Conservation (phyloP, 768 basidiomycete genomes). For the Stropharia rugosoannulata region DNA sequence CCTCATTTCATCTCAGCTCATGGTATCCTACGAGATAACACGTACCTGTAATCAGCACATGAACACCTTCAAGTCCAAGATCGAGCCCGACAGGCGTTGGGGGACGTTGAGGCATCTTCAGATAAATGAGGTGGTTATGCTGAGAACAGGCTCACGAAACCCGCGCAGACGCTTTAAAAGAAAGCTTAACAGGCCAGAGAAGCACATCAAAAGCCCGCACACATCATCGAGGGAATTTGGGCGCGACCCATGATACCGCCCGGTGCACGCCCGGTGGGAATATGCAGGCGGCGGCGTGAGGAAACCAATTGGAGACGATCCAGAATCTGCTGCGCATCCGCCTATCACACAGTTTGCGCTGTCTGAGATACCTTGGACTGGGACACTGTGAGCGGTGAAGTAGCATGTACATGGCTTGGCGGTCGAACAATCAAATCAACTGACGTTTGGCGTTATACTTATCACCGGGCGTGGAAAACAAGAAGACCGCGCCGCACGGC, state of each 20-base stretch:
- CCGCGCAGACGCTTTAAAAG: background rate
- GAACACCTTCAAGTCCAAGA: conserved; percentile 55
- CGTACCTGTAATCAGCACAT: conserved; percentile 69
- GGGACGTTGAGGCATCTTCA: conserved; percentile 7
- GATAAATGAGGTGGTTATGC: background rate
- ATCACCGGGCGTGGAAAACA: too few relatives aligned
- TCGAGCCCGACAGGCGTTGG: conserved; percentile 33
- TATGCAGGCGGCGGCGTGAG: background rate
- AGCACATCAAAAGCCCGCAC: too few relatives aligned
- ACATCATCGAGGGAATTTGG: background rate
- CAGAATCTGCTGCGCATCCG: conserved; percentile 4
- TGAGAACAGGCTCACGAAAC: background rate
- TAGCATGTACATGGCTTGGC: too few relatives aligned
- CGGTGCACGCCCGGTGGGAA: conserved; percentile 6
- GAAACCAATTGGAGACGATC: conserved; percentile 1
- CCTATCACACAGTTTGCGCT: background rate
- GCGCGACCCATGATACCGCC: conserved; percentile 3
- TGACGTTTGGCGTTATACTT: too few relatives aligned
- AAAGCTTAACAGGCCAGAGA: background rate
- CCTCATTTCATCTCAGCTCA: background rate
- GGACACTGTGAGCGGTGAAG: too few relatives aligned
- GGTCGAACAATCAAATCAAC: too few relatives aligned
- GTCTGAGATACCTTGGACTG: too few relatives aligned
- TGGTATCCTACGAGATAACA: background rate
- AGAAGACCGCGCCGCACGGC: too few relatives aligned